Evolutionary conservation across 164 flowering plant species (phyloP).

Genomic region (Cinnamomum micranthum): DNA sequence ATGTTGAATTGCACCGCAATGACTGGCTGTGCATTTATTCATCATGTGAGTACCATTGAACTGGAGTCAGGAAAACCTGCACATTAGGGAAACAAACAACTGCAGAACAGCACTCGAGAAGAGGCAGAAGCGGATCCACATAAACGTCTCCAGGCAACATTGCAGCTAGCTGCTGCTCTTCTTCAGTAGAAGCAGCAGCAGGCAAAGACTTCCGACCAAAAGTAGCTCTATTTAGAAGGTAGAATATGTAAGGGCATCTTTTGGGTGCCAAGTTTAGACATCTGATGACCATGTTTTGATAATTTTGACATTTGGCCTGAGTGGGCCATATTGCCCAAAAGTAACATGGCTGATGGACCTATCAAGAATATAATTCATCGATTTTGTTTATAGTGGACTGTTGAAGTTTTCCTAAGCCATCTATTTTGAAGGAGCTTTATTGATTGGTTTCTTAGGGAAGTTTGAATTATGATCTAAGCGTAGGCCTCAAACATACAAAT

Average conservation of each 20-base stretch:
- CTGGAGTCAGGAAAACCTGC: conserved; percentile 17
- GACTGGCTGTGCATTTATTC: conserved; percentile 51
- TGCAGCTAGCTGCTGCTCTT: conserved; percentile 91
- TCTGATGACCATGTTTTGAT: background rate
- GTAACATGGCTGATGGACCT: background rate
- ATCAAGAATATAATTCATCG: background rate
- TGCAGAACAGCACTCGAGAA: conserved; percentile 30
- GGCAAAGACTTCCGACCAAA: conserved; percentile 38
- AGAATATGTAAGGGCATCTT: background rate
- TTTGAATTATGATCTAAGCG: too few species aligned
- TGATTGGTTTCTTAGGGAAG: too few species aligned
- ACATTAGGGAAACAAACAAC: conserved; percentile 25
- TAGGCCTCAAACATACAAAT: too few species aligned
- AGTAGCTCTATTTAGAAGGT: background rate
- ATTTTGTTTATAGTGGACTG: background rate
- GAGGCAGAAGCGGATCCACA: conserved; percentile 72
- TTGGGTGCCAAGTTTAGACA: background rate
- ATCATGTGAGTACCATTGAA: conserved; percentile 29
- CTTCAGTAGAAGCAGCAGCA: conserved; percentile 93
- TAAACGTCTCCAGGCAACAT: conserved; percentile 88
- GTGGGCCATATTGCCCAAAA: too few species aligned
- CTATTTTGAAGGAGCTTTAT: background rate
- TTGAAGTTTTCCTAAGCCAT: background rate
- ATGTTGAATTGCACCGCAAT: conserved; percentile 88
- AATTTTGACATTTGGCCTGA: background rate